A percentile compares a stretch with the other conserved stretches of the same genome.
Evolutionary conservation across 305 asterid genomes (phyloP).

Genomic region (Fraxinus platypoda): DNA sequence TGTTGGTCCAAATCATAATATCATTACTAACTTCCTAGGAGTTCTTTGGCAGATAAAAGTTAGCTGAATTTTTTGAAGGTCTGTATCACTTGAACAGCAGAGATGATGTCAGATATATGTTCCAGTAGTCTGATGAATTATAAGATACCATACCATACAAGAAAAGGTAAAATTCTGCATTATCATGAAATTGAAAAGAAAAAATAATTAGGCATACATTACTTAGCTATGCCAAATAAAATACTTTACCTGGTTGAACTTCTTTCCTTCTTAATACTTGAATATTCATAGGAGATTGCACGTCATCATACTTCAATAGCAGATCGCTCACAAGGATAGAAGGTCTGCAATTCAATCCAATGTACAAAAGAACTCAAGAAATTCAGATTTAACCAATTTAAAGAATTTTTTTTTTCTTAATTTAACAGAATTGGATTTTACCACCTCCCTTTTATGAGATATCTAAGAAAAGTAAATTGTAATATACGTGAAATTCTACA

Average conservation of each 20-base stretch:
- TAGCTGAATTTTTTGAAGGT: neutral
- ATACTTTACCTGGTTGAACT: constrained; percentile 50
- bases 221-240: neutral
- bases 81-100: neutral
- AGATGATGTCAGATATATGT: neutral
- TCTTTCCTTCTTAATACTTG: constrained; percentile 55
- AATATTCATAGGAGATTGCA: constrained; percentile 40
- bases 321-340: constrained; percentile 78
- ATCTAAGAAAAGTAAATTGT: neutral
- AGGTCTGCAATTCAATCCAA: constrained; percentile 58
- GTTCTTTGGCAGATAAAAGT: neutral
- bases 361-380: constrained; percentile 17
- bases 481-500: neutral
- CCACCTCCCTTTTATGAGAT: neutral
- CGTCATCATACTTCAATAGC: constrained; percentile 59
- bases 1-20: neutral
- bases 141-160: neutral
- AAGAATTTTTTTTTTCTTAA: neutral
- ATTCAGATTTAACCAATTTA: constrained; percentile 6
- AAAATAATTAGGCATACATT: neutral
- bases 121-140: neutral
- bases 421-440: neutral
- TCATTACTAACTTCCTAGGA: neutral
- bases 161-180: constrained; percentile 14
- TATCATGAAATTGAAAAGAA: constrained; percentile 20